Base-by-base conservation (phyloP, 1,284 basidiomycete species). In the Trametes sp. region DNA sequence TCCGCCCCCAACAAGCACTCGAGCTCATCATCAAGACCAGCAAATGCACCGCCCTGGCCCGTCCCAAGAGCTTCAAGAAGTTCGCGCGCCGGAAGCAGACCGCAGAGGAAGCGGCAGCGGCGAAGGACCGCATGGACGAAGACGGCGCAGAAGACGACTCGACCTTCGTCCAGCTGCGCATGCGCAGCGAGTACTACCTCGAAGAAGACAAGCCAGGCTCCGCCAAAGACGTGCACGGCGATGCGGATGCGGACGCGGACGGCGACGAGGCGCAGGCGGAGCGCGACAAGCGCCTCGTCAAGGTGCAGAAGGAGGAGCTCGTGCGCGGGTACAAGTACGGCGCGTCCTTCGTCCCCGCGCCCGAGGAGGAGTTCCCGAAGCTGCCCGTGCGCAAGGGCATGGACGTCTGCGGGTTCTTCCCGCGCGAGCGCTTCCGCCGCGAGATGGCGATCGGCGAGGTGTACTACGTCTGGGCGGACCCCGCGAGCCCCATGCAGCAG, bases 281-380 rank as follows among this genome's bases (percentile, higher is more conserved):
- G 44, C 75, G 76, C 19, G 70, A 73, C 26, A 74, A 33, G 49
- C 49, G 70, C 23, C 58, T 77, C 28, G 81, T 84, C 70, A 84
- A 81, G 66, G 83, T 93, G 5, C 88, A 91, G 66, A 88, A 89
- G 70, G 92, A 95, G 61, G 81, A 89, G 19, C 86, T 95, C 16
- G 80, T 92, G 23, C 84, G 86, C 65, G 97, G 95, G 0, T 98
- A 93, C 84, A 93, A 95, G 75, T 98, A 98, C 69, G 97, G 97
- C 6, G 89, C 92, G 4, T 93, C 91, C 2, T 95, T 95, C 75
- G 90, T 90, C 1, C 94, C 95, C 2, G 89, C 91, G 75, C 90
- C 93, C 2, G 92, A 94, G 46, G 92, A 86, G 7, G 84, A 90
- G 54, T 96, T 95, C 69, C 84, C 85, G 44, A 84, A 82, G 58